Evolutionary conservation across 2,329 filamentous ascomycete genomes (phyloP), one percentile per base, ranked within the genome.

Genomic region (Scolecobasidium constrictum): DNA sequence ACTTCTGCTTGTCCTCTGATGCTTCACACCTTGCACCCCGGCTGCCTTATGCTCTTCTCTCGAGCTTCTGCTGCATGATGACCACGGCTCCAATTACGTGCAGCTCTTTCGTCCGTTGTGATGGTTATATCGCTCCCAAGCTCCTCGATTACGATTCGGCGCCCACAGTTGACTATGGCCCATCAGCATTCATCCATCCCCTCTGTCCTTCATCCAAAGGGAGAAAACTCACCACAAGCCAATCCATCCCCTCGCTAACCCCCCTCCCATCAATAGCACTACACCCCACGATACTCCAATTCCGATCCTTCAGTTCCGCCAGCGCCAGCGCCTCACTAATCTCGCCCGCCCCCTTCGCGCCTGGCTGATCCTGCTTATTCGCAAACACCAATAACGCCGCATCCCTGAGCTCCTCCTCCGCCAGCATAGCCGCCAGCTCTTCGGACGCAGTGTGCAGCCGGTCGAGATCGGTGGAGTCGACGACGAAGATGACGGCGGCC

Each of bases 211-310:
- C n/a, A n/a, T n/a, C n/a, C n/a, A n/a, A n/a, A n/a, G n/a, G n/a
- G n/a, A n/a, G n/a, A n/a, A n/a, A 12, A 72, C 72, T 65, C 65
- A 90, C 85, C 72, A 93, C 87, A 59, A 98, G 71, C 92, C 92
- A 98, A 65, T 98, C 92, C 92, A 98, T 98, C 47, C 92, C 92
- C 66, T 98, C 92, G 49, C 82, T 86, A 35, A 98, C 85, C 61
- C 92, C 92, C 56, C 84, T 83, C 35, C 92, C 92, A 59, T 95
- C 92, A 44, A 98, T 90, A 12, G 92, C 92, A 51, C 86, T 94
- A 64, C 92, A 98, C 17, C 88, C 90, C 61, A 98, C 87, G 59
- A 98, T 98, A 64, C 87, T 96, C 92, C 92, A 98, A 72, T 96
- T 98, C 56, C 92, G 77, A 63, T 98, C 92, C 55, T 90, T 82